Conservation (phyloP, 805 yeast genomes). For the Starmerella gropengiesseri region DNA sequence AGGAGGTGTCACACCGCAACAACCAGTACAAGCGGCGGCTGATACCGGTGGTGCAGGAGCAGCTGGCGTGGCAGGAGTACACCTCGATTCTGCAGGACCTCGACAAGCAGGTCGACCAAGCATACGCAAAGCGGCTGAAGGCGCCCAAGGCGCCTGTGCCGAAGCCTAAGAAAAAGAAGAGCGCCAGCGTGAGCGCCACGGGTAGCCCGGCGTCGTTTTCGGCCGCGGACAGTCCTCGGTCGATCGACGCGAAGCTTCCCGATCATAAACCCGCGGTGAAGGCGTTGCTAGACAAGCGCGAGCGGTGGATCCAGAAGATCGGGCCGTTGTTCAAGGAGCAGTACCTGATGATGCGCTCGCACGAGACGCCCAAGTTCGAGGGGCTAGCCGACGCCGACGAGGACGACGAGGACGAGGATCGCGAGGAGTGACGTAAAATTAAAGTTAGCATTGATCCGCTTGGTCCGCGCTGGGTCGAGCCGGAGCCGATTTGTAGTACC, state of each 20-base stretch:
- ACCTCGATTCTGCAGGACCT: slow-evolving; percentile 80
- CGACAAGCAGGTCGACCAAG: slow-evolving; percentile 94
- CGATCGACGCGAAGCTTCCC: slow-evolving; percentile 30
- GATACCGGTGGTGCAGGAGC: slow-evolving; percentile 69
- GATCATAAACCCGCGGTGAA: slow-evolving; percentile 70
- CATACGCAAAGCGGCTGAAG: slow-evolving; percentile 70
- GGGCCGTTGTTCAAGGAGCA: slow-evolving; percentile 70
- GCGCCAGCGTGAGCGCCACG: slow-evolving; percentile 1
- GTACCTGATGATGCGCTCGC: slow-evolving; percentile 66
- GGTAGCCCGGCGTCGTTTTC: slow-evolving; percentile 8
- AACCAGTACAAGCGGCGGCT: slow-evolving; percentile 53
- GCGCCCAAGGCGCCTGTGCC: slow-evolving; percentile 41
- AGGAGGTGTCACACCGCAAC: slow-evolving; percentile 50
- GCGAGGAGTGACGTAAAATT: slow-evolving; percentile 5
- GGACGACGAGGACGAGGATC: slow-evolving; percentile 15
- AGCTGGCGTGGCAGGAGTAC: slow-evolving; percentile 91
- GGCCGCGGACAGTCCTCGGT: slow-evolving; percentile 14
- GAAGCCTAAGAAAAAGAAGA: slow-evolving; percentile 40
- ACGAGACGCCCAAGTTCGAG: slow-evolving; percentile 49
- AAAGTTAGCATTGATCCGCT: background rate
- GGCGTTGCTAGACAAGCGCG: slow-evolving; percentile 72
- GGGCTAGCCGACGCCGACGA: slow-evolving; percentile 36
- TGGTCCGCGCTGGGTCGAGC: too few relatives aligned
- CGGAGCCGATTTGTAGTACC: too few relatives aligned
- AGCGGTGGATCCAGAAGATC: slow-evolving; percentile 77